Conservation (phyloP, 768 basidiomycete genomes). For the Naematelia aurantialba region DNA sequence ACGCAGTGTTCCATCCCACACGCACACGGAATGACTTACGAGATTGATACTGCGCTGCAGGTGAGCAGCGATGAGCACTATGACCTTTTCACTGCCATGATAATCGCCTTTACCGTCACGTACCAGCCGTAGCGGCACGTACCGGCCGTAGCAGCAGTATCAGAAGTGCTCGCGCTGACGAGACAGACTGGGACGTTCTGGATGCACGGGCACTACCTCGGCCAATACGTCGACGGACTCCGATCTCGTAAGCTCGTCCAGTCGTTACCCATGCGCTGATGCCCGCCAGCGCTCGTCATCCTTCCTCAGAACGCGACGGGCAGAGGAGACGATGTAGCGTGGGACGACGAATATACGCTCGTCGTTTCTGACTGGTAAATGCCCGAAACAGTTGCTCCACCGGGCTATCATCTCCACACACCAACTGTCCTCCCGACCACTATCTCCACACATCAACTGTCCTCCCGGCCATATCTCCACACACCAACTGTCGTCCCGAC, state of each 20-base stretch:
- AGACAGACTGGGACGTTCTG: slow-evolving; percentile 50
- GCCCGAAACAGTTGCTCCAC: no score
- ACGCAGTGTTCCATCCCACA: slow-evolving; percentile 78
- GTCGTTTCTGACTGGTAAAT: slow-evolving; percentile 74
- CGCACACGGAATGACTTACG: slow-evolving; percentile 67
- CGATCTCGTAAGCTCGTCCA: slow-evolving; percentile 58
- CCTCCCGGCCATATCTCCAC: no score
- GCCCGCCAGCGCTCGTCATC: slow-evolving; percentile 61
- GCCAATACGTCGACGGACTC: slow-evolving; percentile 89
- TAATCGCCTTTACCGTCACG: no score
- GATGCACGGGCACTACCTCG: slow-evolving; percentile 50
- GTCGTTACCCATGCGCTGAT: no score
- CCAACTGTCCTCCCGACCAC: no score
- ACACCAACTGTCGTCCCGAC: no score
- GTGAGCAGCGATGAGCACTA: slow-evolving; percentile 13
- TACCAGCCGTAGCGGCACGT: no score
- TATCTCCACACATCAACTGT: no score
- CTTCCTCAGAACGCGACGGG: slow-evolving; percentile 52
- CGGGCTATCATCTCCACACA: background rate
- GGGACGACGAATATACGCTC: slow-evolving; percentile 88
- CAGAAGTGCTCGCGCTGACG: no score
- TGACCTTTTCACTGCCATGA: no score
- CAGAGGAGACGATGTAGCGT: slow-evolving; percentile 58
- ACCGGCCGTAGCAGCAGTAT: no score
- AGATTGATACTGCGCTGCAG: slow-evolving; percentile 56